These are phyloP conservation scores for Calonectria honghensis DNA, from an alignment of 2,329 filamentous ascomycete genomes.

Conservation along the genomic window DNA sequence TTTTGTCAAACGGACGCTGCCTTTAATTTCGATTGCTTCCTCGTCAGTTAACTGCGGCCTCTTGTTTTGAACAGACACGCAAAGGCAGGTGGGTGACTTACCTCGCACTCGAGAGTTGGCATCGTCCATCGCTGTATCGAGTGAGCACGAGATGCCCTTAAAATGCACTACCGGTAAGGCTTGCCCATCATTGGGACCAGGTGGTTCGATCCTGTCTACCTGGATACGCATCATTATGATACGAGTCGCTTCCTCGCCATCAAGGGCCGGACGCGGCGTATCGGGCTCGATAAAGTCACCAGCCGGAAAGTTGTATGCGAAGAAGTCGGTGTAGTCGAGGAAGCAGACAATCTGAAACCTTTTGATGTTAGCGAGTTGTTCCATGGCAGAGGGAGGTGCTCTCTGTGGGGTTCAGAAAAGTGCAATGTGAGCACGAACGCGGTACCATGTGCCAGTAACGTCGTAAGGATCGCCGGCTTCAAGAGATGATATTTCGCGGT, in stretches of 20 bases:
- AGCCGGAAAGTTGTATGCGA: slow-evolving; percentile 80
- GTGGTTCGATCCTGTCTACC: slow-evolving; percentile 76
- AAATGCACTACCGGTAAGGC: slow-evolving; percentile 81
- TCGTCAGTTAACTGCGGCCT: slow-evolving; percentile 45
- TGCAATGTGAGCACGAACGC: slow-evolving; percentile 66
- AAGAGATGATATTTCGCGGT: slow-evolving; percentile 63
- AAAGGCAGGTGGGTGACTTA: slow-evolving; percentile 58
- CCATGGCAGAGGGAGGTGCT: not conserved
- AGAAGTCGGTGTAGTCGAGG: slow-evolving; percentile 83
- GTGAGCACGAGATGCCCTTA: slow-evolving; percentile 74
- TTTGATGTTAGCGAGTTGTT: slow-evolving; percentile 43
- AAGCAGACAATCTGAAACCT: slow-evolving; percentile 66
- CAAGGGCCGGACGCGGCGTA: slow-evolving; percentile 71
- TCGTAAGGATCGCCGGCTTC: slow-evolving; percentile 81
- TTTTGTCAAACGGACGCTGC: slow-evolving; percentile 78
- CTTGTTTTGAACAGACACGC: not conserved
- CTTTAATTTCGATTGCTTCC: slow-evolving; percentile 60
- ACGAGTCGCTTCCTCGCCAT: slow-evolving; percentile 79
- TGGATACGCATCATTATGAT: slow-evolving; percentile 81
- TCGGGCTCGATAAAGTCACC: slow-evolving; percentile 62
- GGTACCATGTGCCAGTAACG: slow-evolving; percentile 82
- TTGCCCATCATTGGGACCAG: slow-evolving; percentile 74
- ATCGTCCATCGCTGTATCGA: slow-evolving; percentile 80
- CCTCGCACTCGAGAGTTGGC: slow-evolving; percentile 80
- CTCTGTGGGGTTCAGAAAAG: not conserved